A percentile compares a stretch with the other conserved stretches of the same genome.
These are phyloP conservation scores for Podospora anserina DNA, from an alignment of 495 filamentous ascomycete genomes.

Conservation along the genomic window DNA sequence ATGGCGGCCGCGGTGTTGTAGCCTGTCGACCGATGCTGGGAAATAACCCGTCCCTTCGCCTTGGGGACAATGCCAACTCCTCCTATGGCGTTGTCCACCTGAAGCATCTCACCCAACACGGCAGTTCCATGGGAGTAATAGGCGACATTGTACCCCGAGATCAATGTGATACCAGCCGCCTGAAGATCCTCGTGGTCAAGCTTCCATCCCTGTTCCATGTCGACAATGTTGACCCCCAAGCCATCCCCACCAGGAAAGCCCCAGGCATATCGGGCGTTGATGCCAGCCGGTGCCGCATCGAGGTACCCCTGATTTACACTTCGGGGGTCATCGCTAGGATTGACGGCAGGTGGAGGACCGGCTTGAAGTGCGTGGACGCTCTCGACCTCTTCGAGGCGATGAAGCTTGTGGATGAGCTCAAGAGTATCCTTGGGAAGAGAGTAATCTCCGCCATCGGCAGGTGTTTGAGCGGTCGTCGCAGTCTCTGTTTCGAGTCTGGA, in stretches of 20 bases:
- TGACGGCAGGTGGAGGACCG: constrained; percentile 5
- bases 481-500: not conserved
- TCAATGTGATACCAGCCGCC: constrained; percentile 12
- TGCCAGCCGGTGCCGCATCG: constrained; percentile 16
- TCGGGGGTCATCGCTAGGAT: constrained; percentile 4
- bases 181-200: constrained; percentile 14
- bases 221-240: constrained; percentile 12
- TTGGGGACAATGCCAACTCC: constrained; percentile 21
- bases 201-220: constrained; percentile 19
- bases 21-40: not conserved
- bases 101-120: constrained; percentile 25
- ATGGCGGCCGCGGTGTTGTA: constrained; percentile 20
- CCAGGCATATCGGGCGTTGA: constrained; percentile 24
- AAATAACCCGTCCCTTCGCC: constrained; percentile 17
- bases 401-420: not conserved
- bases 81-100: constrained; percentile 20
- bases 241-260: constrained; percentile 19
- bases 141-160: constrained; percentile 2
- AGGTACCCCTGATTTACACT: constrained; percentile 18
- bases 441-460: not conserved
- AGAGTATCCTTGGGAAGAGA: not conserved
- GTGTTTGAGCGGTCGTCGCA: not conserved
- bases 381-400: not conserved
- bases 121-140: constrained; percentile 20
- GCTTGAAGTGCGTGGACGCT: not conserved